Conservation (phyloP, 495 filamentous ascomycete species). For the Xylaria bambusicola region DNA sequence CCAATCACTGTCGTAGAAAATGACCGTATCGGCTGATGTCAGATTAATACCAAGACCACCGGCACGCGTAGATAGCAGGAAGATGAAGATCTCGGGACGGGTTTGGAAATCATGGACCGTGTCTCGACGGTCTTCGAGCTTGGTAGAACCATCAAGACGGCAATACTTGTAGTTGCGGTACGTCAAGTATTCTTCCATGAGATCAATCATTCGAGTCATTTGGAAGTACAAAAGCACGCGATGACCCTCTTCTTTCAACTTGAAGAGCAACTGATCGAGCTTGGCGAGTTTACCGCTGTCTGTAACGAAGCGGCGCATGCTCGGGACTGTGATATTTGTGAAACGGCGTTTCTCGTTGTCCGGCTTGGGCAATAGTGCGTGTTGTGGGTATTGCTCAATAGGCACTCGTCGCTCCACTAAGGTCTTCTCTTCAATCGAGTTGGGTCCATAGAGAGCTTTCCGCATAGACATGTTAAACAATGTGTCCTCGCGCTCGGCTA, state of each 20-base stretch:
- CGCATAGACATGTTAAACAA: constrained; percentile 80
- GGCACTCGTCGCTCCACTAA: constrained; percentile 71
- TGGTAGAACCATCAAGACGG: constrained; percentile 95
- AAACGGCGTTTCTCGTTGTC: constrained; percentile 77
- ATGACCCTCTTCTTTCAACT: constrained; percentile 89
- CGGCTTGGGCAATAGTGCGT: constrained; percentile 70
- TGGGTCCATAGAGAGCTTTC: constrained; percentile 70
- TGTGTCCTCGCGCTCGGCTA: constrained; percentile 68
- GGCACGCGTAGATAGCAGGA: constrained; percentile 91
- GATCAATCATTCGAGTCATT: constrained; percentile 99
- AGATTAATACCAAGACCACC: constrained; percentile 98
- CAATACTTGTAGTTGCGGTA: constrained; percentile 99
- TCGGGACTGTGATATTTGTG: constrained; percentile 88
- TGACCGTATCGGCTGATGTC: constrained; percentile 89
- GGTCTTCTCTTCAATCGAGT: constrained; percentile 66
- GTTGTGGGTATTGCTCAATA: constrained; percentile 60
- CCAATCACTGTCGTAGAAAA: constrained; percentile 99
- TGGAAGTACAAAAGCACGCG: constrained; percentile 99
- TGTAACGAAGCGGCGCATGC: constrained; percentile 98
- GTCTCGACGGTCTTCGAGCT: constrained; percentile 93
- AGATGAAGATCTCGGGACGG: constrained; percentile 90
- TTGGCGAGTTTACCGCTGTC: constrained; percentile 95
- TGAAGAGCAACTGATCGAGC: constrained; percentile 80
- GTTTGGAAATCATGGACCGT: constrained; percentile 97
- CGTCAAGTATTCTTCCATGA: constrained; percentile 98